A percentile compares a stretch with the other conserved stretches of the same genome.
phyloP scores from a whole-genome alignment of 768 basidiomycete genomes.

The Lyophyllum decastes region DNA sequence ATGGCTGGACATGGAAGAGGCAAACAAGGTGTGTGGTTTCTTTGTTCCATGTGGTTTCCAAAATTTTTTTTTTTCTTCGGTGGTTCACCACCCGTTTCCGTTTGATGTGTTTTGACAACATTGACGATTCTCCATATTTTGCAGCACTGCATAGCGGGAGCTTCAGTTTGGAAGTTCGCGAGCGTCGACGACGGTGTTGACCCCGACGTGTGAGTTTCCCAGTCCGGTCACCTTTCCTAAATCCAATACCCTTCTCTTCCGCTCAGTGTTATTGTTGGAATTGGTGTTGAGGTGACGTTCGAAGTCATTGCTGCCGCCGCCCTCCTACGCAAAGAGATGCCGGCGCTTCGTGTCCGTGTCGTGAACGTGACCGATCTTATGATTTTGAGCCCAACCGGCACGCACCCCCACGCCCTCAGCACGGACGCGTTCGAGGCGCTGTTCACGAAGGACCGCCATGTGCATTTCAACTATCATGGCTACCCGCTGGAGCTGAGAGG shows the following conservation, averaged over 20 bases:
- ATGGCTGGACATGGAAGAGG: constrained; percentile 79
- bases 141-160: constrained; percentile 84
- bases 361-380: constrained; percentile 91
- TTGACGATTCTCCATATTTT: not conserved
- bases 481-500: constrained; percentile 75
- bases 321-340: constrained; percentile 68
- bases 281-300: constrained; percentile 86
- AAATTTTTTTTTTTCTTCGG: too few species aligned
- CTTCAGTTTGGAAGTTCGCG: constrained; percentile 84
- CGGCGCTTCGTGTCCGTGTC: constrained; percentile 78
- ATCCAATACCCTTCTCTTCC: constrained; percentile 22
- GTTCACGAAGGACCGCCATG: constrained; percentile 68
- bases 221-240: not conserved
- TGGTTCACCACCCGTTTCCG: not conserved
- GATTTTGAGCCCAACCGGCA: constrained; percentile 69
- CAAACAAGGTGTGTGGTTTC: constrained; percentile 49
- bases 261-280: constrained; percentile 77
- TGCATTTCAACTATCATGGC: constrained; percentile 86
- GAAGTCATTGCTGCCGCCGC: constrained; percentile 88
- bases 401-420: constrained; percentile 75
- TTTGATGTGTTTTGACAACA: not conserved
- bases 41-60: not conserved
- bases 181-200: constrained; percentile 70
- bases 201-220: constrained; percentile 63
- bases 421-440: constrained; percentile 63